Percentiles rank a stretch among this genome's conserved stretches.
Evolutionary conservation across 2,329 filamentous ascomycete species (phyloP).

Genomic region (Xylaria digitata): DNA sequence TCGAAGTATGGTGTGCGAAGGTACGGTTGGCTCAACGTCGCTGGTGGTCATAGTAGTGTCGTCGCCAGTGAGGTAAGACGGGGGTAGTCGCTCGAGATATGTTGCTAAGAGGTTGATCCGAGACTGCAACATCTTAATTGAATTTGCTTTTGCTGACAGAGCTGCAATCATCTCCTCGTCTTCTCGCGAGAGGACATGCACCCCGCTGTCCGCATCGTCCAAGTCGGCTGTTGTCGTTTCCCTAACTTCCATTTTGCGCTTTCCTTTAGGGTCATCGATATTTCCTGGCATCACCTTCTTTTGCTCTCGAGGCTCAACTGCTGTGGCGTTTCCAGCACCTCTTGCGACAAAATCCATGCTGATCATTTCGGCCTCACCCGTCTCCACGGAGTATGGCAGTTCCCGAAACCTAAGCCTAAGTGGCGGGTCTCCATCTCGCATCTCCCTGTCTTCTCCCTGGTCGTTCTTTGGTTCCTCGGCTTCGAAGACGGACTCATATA

Average conservation of each 20-base stretch:
- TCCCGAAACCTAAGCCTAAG: slow-evolving; percentile 81
- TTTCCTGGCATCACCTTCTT: slow-evolving; percentile 56
- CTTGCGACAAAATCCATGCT: slow-evolving; percentile 92
- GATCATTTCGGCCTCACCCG: slow-evolving; percentile 97
- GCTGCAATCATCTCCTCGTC: slow-evolving; percentile 72
- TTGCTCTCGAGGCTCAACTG: slow-evolving; percentile 55
- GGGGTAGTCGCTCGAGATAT: slow-evolving; percentile 81
- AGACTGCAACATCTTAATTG: slow-evolving; percentile 90
- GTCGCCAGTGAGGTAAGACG: slow-evolving; percentile 67
- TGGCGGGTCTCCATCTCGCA: slow-evolving; percentile 71
- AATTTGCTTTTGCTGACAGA: slow-evolving; percentile 89
- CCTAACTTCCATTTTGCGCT: slow-evolving; percentile 56
- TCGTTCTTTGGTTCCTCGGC: slow-evolving; percentile 66
- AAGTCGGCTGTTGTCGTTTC: slow-evolving; percentile 47
- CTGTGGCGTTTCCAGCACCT: slow-evolving; percentile 83
- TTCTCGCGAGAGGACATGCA: slow-evolving; percentile 63
- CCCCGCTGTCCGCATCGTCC: slow-evolving; percentile 49
- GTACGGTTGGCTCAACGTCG: slow-evolving; percentile 54
- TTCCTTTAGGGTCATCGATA: slow-evolving; percentile 64
- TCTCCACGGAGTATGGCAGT: slow-evolving; percentile 88
- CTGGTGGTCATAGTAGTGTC: slow-evolving; percentile 50
- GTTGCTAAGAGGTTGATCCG: slow-evolving; percentile 76
- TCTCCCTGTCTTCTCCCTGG: slow-evolving; percentile 74
- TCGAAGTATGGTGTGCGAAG: slow-evolving; percentile 80
- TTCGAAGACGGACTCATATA: slow-evolving; percentile 88